Conservation (phyloP, 164 flowering plant species). For the Vitis rotundifolia region DNA sequence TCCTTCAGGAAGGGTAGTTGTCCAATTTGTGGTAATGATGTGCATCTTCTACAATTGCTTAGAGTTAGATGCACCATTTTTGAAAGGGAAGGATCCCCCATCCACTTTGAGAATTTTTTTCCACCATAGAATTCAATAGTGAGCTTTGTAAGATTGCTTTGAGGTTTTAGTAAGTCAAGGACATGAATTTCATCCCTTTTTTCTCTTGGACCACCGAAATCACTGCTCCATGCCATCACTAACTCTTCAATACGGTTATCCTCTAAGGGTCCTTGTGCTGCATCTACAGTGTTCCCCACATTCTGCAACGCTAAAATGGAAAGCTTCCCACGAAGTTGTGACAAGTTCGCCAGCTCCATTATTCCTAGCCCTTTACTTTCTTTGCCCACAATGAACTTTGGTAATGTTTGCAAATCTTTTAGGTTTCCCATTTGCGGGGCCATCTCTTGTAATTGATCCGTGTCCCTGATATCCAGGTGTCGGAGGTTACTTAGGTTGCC, state of each 20-base stretch:
- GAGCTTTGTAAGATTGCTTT: slow-evolving; percentile 16
- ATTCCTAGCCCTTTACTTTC: neutral
- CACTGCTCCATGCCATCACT: neutral
- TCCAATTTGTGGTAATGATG: slow-evolving; percentile 1
- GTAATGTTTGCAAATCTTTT: slow-evolving; percentile 16
- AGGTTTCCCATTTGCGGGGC: slow-evolving; percentile 6
- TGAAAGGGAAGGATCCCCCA: neutral
- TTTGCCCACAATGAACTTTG: slow-evolving; percentile 16
- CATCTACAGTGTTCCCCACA: no score
- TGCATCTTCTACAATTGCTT: slow-evolving; percentile 19
- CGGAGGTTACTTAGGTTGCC: slow-evolving; percentile 1
- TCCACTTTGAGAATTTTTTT: slow-evolving; percentile 24
- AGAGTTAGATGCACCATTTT: slow-evolving; percentile 13
- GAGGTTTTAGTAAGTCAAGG: slow-evolving; percentile 25
- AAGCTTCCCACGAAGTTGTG: neutral
- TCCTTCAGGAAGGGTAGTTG: neutral
- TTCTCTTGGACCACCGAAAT: neutral
- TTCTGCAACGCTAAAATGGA: no score
- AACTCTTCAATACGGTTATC: no score
- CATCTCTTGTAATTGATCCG: neutral
- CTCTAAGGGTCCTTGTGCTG: no score
- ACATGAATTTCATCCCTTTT: neutral
- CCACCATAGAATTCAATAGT: slow-evolving; percentile 20
- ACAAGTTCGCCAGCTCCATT: neutral
- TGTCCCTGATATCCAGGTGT: slow-evolving; percentile 7